Evolutionary conservation across 139 green algal species (phyloP), one percentile per base, ranked within the genome.

Genomic region (Chlorella sp.): DNA sequence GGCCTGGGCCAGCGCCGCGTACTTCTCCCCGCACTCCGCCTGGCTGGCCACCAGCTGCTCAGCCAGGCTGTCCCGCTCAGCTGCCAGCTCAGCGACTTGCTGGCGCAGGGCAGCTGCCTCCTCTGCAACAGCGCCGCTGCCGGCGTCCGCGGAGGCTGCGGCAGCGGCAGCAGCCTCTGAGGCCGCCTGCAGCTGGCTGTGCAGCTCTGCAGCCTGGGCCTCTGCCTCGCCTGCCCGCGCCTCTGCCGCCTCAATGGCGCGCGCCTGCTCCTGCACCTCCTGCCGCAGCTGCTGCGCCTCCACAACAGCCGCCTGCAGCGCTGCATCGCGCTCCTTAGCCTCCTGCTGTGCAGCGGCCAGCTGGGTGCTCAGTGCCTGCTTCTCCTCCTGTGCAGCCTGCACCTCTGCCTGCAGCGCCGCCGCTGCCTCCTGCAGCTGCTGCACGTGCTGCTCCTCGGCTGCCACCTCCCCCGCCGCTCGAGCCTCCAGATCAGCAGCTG

Each of bases 61-160:
- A 9, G 55, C 62, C 81, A 86, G 69, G 51, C 47, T 70, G 68
- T 80, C 80, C 21, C 80, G 68, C 80, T 85, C 68, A 18, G 80
- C 34, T 15, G 68, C 12, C 47, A 85, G 51, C 80, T 85, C 68
- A 17, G 1, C 13, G 3, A 68, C 39, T 44, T 84, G 79, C 64
- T 64, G 28, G 21, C 64, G 79, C 63, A 84, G n/a, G 16, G 36
- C 82, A 0, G 30, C 62, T 3, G 44, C 57, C 38, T 69, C 39
- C 69, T 80, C 68, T 60, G 67, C 32, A 0, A 51, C 32, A 21
- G 67, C 68, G 3, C 3, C 34, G 32, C 23, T 72, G 56, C 56
- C 30, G 16, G 56, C 56, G 17, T 28, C 55, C 0, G 55, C 55
- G 3, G 68, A 68, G 1, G 55, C 70, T 28, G 51, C 56, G 16